Base-by-base conservation (phyloP, 106 monocot species). In the Allium sativum region DNA sequence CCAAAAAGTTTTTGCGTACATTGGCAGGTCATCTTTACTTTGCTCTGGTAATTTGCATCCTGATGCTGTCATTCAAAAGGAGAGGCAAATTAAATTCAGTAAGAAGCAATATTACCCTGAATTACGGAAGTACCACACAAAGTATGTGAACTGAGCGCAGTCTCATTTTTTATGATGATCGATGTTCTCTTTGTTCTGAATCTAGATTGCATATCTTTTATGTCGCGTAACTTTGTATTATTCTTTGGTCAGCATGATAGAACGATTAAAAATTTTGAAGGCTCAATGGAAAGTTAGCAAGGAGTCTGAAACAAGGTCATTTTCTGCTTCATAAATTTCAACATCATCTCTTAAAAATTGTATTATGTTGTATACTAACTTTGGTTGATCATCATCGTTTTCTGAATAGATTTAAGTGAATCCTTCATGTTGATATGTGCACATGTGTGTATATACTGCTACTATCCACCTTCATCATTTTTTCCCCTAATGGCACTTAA, bases 31-130 rank as follows among this genome's bases (percentile, higher is more conserved):
- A 59, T 18, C 75, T 66, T 81, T 67, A 52, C 81, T 89, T 61
- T 81, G 89, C 60, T 68, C 75, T 56, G 81, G 84, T 52, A 56
- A 61, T 68, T 77, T 84, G 61, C 89, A 89, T 65, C 89, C 89
- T 40, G 89, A 89, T 78, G 56, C 18, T 40, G 55, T 81, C 69
- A 62, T 78, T 67, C 66, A 41, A 40, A 70, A 45, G 55, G 78
- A 78, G 60, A 42, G 47, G n/a, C 65, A 73, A 40, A 53, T 70
- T 48, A 60, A 54, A 63, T 52, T 70, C 41, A 70, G 64, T 42
- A 78, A 78, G 72, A 81, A 62, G 63, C 55, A 72, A 58, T 84
- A 78, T 60, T 75, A 76, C 57, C 17, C 22, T 53, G 78, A 83
- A 22, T 45, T 89, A 68, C 63, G 70, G 46, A 75, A 81, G 15